Base-by-base conservation (phyloP, 2,329 filamentous ascomycete genomes). In the Curvularia hawaiiensis region DNA sequence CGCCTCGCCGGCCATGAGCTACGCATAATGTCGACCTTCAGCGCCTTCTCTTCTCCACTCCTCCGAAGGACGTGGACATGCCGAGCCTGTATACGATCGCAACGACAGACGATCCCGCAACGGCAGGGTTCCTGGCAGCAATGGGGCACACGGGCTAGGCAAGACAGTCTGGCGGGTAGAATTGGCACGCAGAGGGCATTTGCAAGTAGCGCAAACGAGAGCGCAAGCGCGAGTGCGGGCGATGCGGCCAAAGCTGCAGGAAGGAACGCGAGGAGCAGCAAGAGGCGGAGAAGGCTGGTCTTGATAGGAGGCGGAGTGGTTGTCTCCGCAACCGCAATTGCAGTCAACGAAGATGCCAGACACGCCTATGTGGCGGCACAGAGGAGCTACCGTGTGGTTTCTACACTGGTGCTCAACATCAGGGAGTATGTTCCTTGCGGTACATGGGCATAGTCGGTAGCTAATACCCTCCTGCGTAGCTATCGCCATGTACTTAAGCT, bases 401-500 rank as follows among this genome's bases (percentile, higher is more conserved):
- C 84, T 26, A 86, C 90, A 28, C 77, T 98, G 67, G 86, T 85
- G 14, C 81, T 96, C 56, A 93, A 90, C 78, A 95, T 98, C 64
- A 93, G 94, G 72, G 94, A 97, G 92, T 96, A 81, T 69, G 83
- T 80, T 28, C 49, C 46, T 48, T 43, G n/a, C 35, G 38, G 1
- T 46, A 11, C n/a, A 50, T 26, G 18, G 35, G 43, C 7, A 30
- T n/a, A n/a, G 3, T 22, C 20, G 31, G 24, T 55, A 33, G 62
- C 65, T 71, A 56, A 72, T 60, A 12, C 7, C 33, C n/a, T 16
- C 1, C 24, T 39, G 18, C 50, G 40, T 68, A 97, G 93, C 78
- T 99, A 99, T 78, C 92, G 92, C 66, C 87, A 87, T 48, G 93
- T 92, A 2, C 80, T 99, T 64, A 96, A 90, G 63, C 82, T 84